Evolutionary conservation across 257 asterid genomes (phyloP), one percentile per base, ranked within the genome.

Genomic region (Striga asiatica): DNA sequence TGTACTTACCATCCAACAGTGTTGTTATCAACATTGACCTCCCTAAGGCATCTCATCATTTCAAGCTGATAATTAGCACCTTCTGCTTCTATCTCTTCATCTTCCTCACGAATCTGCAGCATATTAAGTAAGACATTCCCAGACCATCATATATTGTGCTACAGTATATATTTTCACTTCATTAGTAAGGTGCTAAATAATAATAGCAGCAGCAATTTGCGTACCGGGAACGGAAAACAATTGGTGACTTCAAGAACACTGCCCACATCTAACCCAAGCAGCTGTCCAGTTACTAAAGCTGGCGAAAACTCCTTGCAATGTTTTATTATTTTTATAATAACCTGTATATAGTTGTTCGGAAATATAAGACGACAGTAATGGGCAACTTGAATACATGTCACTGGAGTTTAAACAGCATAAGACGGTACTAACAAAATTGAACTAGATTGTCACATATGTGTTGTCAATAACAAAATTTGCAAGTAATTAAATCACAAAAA

Each of bases 31-130:
- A 91, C 98, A 72, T 91, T 91, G 74, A 91, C 98, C 76, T 91
- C 98, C 64, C 98, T 72, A 61, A 91, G 65, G 80, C 98, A 91
- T 68, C 98, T 79, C 98, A 91, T 91, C 98, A 91, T 82, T 61
- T 91, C 98, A 56, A 91, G 95, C 75, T 91, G 98, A 72, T 91
- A 91, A 74, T 84, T 91, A 54, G 96, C 95, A 67, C 98, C 98
- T 53, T 91, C 98, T 0, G 95, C 89, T 74, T 91, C 98, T 41
- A 84, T 65, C 83, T 91, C 98, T 67, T 91, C 98, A 64, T 91
- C 98, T 65, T 91, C 98, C 73, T 87, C 98, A 6, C 96, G 85
- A 47, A 80, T 76, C 98, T 89, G 66, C n/a, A 45, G 31, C 32
- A 56, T 48, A 21, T 3, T 14, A 50, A 35, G 17, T 16, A 45